phyloP scores from a whole-genome alignment of 495 filamentous ascomycete species.

The Tuber indicum region DNA sequence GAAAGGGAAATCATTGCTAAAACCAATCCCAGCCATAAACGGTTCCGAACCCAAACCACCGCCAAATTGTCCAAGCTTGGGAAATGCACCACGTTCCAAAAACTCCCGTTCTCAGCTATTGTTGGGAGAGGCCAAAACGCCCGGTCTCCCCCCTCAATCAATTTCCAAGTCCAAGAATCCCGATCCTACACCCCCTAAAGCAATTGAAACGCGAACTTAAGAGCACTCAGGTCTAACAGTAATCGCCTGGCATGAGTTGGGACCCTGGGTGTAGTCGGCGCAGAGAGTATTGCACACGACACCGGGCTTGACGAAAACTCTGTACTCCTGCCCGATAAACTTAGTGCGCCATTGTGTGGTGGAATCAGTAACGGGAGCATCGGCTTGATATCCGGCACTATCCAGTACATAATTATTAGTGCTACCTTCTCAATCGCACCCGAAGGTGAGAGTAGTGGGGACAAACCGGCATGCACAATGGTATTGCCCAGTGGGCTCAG shows the following conservation, averaged over 20 bases:
- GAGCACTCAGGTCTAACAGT: constrained; percentile 21
- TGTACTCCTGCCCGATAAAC: constrained; percentile 36
- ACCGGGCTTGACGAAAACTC: constrained; percentile 44
- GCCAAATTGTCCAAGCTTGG: background rate
- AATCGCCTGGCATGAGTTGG: constrained; percentile 41
- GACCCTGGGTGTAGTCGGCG: constrained; percentile 36
- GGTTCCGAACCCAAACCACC: background rate
- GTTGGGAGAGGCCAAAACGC: background rate
- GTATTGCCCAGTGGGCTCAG: constrained; percentile 8
- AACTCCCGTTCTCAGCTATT: background rate
- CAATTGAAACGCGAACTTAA: background rate
- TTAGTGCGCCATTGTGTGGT: constrained; percentile 31
- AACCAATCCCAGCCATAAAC: background rate
- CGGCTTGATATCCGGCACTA: constrained; percentile 29
- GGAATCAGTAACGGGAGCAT: background rate
- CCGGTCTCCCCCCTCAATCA: background rate
- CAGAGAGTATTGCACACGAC: constrained; percentile 42
- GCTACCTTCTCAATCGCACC: background rate
- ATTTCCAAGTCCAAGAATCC: background rate
- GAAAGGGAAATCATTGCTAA: background rate
- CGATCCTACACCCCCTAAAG: background rate
- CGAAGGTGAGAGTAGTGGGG: background rate
- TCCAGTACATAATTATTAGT: background rate
- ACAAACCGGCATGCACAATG: constrained; percentile 35
- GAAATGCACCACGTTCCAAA: background rate